Base-by-base conservation (phyloP, 164 flowering plant species). In the Pachysandra terminalis region DNA sequence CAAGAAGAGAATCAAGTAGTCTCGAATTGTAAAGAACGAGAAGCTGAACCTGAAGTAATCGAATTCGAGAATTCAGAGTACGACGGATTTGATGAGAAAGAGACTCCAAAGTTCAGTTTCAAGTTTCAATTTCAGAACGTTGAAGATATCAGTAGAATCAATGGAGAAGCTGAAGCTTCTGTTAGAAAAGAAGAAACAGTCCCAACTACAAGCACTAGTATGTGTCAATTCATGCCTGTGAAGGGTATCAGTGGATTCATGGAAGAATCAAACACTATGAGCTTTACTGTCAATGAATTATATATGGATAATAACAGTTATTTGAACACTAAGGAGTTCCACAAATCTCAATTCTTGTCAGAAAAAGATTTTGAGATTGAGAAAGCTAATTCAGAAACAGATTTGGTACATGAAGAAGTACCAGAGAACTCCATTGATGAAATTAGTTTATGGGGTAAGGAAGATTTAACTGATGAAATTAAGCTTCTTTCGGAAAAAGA, bases 111-210 rank as follows among this genome's bases (percentile, higher is more conserved):
- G 49, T 78, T 82, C 26, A 59, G 69, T 48, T 84, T 90, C 65
- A 82, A 72, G 64, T 90, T 90, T 61, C 70, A 79, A 63, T 89
- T 81, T 67, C 89, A 74, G 63, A 74, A 78, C 7, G 80, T 48
- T 48, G 86, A 88, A 65, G 88, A 88, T 13, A 76, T 77, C 45
- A 28, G 64, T 45, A 76, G 63, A 67, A 67, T 60, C 40, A 54
- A 48, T 57, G 55, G 57, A 61, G 81, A 68, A 45, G 49, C 51
- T 52, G 55, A 49, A 10, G 75, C 65, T 16, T 6, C 48, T 59
- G 63, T 56, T 15, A 60, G 37, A 35, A 58, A 41, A 24, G 70
- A 63, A 56, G 70, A 63, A 56, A 63, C 40, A 14, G 63, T 13
- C 15, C 26, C 63, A 0, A 53, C 71, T 5, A 66, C 68, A 21